Evolutionary conservation across 164 flowering plant species (phyloP).

Genomic region (Aristolochia fimbriata): DNA sequence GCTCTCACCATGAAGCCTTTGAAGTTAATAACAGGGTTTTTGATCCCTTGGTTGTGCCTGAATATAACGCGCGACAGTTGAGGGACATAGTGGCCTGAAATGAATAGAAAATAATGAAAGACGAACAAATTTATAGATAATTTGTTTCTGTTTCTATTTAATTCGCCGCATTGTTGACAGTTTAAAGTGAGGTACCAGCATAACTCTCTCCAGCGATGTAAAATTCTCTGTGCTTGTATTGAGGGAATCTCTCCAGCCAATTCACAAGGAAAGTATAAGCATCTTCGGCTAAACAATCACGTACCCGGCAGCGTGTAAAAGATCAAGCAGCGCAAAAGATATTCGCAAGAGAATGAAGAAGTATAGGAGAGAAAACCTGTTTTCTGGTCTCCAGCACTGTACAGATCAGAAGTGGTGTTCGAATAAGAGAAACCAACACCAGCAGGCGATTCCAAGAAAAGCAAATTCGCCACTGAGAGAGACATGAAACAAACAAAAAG

Average conservation of each 20-base stretch:
- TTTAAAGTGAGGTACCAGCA: slow-evolving; percentile 45
- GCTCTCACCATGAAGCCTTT: slow-evolving; percentile 79
- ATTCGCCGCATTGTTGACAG: no score
- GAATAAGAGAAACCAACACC: slow-evolving; percentile 96
- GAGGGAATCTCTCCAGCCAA: slow-evolving; percentile 94
- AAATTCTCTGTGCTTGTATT: slow-evolving; percentile 83
- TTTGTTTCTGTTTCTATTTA: no score
- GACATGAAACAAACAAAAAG: slow-evolving; percentile 1
- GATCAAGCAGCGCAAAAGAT: neutral
- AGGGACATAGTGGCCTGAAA: slow-evolving; percentile 95
- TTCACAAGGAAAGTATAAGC: slow-evolving; percentile 72
- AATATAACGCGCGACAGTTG: slow-evolving; percentile 71
- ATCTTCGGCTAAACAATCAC: slow-evolving; percentile 70
- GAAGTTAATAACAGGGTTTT: slow-evolving; percentile 62
- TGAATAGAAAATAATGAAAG: neutral
- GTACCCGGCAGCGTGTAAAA: neutral
- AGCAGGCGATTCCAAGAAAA: slow-evolving; percentile 94
- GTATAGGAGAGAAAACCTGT: slow-evolving; percentile 43
- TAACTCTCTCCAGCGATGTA: slow-evolving; percentile 98
- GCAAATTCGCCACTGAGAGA: slow-evolving; percentile 78
- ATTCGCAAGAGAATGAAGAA: neutral
- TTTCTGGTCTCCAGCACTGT: slow-evolving; percentile 64
- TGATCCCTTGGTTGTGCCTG: slow-evolving; percentile 55
- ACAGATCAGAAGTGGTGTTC: slow-evolving; percentile 72
- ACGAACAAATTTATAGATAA: neutral